Percentiles rank a stretch among this genome's conserved stretches.
phyloP scores from a whole-genome alignment of 169 alveolate species.

The Cryptosporidium andersoni region DNA sequence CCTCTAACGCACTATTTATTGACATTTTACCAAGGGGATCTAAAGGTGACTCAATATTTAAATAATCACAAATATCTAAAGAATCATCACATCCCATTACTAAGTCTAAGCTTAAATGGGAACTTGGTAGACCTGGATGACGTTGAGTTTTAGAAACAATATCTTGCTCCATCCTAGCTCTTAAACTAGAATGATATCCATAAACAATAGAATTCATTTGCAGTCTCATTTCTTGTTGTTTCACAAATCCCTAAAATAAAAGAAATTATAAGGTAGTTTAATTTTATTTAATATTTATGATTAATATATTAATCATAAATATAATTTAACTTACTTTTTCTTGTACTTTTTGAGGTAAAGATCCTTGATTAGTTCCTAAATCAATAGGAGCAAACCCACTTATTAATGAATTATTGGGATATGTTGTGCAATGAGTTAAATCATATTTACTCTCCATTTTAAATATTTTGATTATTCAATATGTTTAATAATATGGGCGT shows the following conservation, averaged over 20 bases:
- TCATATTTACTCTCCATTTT: conserved; percentile 45
- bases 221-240: conserved; percentile 17
- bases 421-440: conserved; percentile 26
- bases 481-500: conserved; percentile 18
- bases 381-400: conserved; percentile 50
- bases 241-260: conserved; percentile 41
- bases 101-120: conserved; percentile 40
- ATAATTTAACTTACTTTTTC: conserved; percentile 30
- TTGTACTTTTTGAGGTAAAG: conserved; percentile 57
- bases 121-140: conserved; percentile 67
- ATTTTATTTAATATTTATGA: not conserved
- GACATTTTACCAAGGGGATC: conserved; percentile 33
- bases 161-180: conserved; percentile 55
- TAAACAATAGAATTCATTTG: conserved; percentile 16
- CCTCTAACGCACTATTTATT: conserved; percentile 33
- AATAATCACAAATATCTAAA: conserved; percentile 28
- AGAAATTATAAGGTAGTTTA: not conserved
- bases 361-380: conserved; percentile 38
- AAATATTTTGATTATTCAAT: not conserved
- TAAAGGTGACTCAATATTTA: conserved; percentile 28
- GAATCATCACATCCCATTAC: conserved; percentile 41
- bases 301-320: not conserved
- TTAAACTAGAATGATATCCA: conserved; percentile 55
- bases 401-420: conserved; percentile 22
- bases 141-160: conserved; percentile 46